Evolutionary conservation across 495 filamentous ascomycete genomes (phyloP), one percentile per base, ranked within the genome.

Genomic region (Emericellopsis terricola): DNA sequence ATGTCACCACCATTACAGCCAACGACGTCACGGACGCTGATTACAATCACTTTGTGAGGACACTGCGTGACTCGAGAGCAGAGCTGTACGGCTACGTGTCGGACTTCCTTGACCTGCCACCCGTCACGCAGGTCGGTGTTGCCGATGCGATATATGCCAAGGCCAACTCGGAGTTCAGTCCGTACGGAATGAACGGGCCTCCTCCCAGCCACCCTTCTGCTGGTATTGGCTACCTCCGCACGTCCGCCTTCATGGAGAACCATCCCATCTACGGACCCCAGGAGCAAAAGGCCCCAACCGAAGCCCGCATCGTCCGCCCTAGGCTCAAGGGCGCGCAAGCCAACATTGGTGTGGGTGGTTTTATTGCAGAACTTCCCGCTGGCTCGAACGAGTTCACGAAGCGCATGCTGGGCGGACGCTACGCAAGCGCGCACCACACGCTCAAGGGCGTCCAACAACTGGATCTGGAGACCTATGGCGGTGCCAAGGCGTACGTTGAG

Each of bases 121-220:
- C 62, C 3, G 38, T 64, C 18, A 38, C 38, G 2, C 48, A 47
- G 19, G 38, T 32, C 11, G 29, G 29, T 18, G 32, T 36, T 26
- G 29, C 33, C 28, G 26, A 31, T n/a, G 24, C 31, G 15, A n/a
- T n/a, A n/a, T n/a, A n/a, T n/a, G 31, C 38, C 13, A 38, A 3
- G n/a, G 28, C 15, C 5, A 16, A 10, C 26, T 11, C 8, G 13
- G 36, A 14, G 26, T 29, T 38, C 3, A 60, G 46, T 36, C 59
- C 64, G 18, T 79, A 79, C 44, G 68, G 68, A 8, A 48, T 57
- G 9, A 44, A 47, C 5, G 78, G 81, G 2, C 79, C 85, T 3
- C 82, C 80, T 1, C 67, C 67, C 35, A 96, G 87, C 7, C 89
- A 99, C 54, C 89, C 91, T 1, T 89, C 85, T 2, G 91, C 76